Evolutionary conservation across 352 stramenopile species (phyloP).

Genomic region (Globisporangium irregulare): DNA sequence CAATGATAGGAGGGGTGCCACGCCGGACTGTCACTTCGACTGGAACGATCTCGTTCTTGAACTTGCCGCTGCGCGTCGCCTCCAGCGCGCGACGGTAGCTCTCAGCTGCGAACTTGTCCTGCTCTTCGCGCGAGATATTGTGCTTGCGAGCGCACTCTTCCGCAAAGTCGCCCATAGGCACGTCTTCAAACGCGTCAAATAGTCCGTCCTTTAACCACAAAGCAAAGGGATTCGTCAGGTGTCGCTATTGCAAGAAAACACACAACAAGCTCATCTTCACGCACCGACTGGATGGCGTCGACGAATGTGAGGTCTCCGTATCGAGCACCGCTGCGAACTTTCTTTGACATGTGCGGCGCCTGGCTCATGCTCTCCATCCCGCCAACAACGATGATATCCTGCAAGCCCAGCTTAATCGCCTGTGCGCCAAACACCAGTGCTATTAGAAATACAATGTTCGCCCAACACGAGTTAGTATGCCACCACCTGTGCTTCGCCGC

Average conservation of each 20-base stretch:
- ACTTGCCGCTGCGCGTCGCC: conserved; percentile 58
- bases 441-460: conserved; percentile 8
- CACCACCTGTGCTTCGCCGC: neutral
- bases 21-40: conserved; percentile 68
- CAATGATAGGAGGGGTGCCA: conserved; percentile 23
- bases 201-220: conserved; percentile 88
- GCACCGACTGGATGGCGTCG: conserved; percentile 77
- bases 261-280: neutral
- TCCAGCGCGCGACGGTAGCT: conserved; percentile 86
- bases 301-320: conserved; percentile 88
- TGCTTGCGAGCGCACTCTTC: conserved; percentile 90
- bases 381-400: conserved; percentile 85
- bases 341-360: conserved; percentile 88
- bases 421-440: conserved; percentile 82
- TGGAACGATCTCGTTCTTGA: conserved; percentile 75
- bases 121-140: conserved; percentile 85
- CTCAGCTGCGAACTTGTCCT: conserved; percentile 92
- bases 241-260: neutral
- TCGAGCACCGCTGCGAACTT: conserved; percentile 64
- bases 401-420: conserved; percentile 82
- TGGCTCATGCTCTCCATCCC: conserved; percentile 96
- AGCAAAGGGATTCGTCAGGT: neutral
- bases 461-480: neutral
- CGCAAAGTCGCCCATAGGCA: conserved; percentile 94
- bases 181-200: conserved; percentile 91